Evolutionary conservation across 83 land plant genomes (phyloP).

Genomic region (Thuja plicata): DNA sequence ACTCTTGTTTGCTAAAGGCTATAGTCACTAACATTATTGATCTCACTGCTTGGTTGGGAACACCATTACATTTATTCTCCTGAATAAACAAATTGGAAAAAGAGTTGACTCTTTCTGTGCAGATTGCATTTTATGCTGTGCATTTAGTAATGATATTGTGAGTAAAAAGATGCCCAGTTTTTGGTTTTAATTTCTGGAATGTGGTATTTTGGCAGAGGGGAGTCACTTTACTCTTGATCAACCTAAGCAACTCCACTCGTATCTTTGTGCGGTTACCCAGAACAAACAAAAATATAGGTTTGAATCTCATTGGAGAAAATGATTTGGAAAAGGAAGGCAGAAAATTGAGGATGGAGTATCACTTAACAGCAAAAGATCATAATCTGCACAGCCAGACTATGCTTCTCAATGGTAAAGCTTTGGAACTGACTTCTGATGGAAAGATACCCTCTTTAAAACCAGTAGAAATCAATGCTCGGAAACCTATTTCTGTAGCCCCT

Average conservation of each 20-base stretch:
- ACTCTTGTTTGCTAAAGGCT: neutral
- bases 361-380: conserved; percentile 17
- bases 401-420: conserved; percentile 19
- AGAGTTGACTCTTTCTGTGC: neutral
- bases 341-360: conserved; percentile 13
- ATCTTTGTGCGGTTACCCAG: conserved; percentile 18
- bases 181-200: neutral
- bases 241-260: conserved; percentile 45
- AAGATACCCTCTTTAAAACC: conserved; percentile 30
- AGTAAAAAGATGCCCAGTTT: neutral
- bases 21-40: neutral
- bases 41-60: neutral
- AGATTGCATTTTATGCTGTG: neutral
- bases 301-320: neutral
- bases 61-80: neutral
- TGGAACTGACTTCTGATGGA: conserved; percentile 13
- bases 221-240: conserved; percentile 52
- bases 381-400: conserved; percentile 14
- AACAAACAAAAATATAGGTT: neutral
- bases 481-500: conserved; percentile 41
- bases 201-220: conserved; percentile 32
- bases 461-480: conserved; percentile 22
- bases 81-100: neutral
- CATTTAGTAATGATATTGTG: neutral
- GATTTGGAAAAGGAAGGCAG: neutral